A percentile compares a stretch with the other conserved stretches of the same genome.
Conservation (phyloP, 1,284 basidiomycete species). For the Boletus smithii region DNA sequence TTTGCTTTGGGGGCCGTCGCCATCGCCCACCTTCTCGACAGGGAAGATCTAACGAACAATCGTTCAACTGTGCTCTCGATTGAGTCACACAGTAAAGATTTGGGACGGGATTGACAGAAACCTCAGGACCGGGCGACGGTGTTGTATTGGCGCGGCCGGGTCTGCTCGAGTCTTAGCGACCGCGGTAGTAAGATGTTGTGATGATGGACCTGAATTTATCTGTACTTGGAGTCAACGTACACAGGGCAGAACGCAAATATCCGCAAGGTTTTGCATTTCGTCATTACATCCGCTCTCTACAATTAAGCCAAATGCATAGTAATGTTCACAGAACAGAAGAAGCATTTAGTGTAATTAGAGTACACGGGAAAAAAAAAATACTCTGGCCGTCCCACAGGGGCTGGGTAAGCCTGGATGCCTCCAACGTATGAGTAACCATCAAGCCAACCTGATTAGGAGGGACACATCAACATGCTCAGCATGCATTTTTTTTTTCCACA, state of each 20-base stretch:
- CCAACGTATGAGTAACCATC: not conserved
- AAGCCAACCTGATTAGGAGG: not conserved
- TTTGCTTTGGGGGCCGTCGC: too few species aligned
- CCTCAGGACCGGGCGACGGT: not conserved
- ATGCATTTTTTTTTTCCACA: constrained; percentile 10
- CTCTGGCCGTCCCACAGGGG: not conserved
- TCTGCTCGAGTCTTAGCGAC: constrained; percentile 1
- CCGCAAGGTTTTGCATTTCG: constrained; percentile 17
- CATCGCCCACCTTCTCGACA: not conserved
- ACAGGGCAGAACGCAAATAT: constrained; percentile 7
- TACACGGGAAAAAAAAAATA: constrained; percentile 16
- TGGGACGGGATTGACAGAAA: not conserved
- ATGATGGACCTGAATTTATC: constrained; percentile 29
- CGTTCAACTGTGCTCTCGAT: not conserved
- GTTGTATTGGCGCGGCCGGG: not conserved
- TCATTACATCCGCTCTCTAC: constrained; percentile 11
- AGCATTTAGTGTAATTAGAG: constrained; percentile 13
- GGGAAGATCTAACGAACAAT: not conserved
- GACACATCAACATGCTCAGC: constrained; percentile 1
- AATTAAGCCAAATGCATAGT: constrained; percentile 31
- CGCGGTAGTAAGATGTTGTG: constrained; percentile 1
- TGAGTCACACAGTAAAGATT: too few species aligned
- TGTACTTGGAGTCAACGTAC: constrained; percentile 21
- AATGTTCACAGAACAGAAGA: constrained; percentile 13
- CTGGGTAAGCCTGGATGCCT: not conserved